Base-by-base conservation (phyloP, 2,329 filamentous ascomycete species). In the Paraphoma sp. region DNA sequence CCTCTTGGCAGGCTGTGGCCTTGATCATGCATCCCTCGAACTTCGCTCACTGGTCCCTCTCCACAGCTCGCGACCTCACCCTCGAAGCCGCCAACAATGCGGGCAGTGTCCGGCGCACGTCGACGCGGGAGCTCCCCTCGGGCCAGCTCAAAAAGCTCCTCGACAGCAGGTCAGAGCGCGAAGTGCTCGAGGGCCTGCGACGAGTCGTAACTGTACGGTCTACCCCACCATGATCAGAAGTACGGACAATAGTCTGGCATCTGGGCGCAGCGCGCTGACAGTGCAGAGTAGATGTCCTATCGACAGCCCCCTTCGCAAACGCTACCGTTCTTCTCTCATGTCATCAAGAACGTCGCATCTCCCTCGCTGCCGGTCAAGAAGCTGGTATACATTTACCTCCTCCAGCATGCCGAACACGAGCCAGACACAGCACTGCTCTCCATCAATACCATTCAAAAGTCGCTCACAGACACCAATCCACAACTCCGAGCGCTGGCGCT, bases 361-460 rank as follows among this genome's bases (percentile, higher is more conserved):
- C 90, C 93, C 12, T 97, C 93, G 70, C 85, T 97, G 69, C 93
- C 96, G 72, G 93, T 98, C 78, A 96, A 97, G 80, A 98, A 98
- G 78, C 87, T 99, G 53, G 95, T 99, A 60, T 99, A 99, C 82
- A 96, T 97, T 75, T 99, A 97, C 79, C 88, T 99, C 60, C 89
- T 98, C 58, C 92, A 96, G 75, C 93, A 99, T 84, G 95, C 95
- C 75, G 95, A 98, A 76, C 88, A 93, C 62, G 95, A 98, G 72
- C 95, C 94, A 55, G 95, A 99, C 78, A 90, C 97, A 45, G 93
- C 95, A 17, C 85, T 99, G 38, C 85, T 99, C 44, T 97, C 93
- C 56, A 97, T 99, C 84, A 99, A 99, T 79, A 96, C 95, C 6
- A 98, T 99, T 68, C 95, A 99, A 74, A 98, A 97, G 79, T 97